Base-by-base conservation (phyloP, 257 asterid species). In the Solanum dulcamara region DNA sequence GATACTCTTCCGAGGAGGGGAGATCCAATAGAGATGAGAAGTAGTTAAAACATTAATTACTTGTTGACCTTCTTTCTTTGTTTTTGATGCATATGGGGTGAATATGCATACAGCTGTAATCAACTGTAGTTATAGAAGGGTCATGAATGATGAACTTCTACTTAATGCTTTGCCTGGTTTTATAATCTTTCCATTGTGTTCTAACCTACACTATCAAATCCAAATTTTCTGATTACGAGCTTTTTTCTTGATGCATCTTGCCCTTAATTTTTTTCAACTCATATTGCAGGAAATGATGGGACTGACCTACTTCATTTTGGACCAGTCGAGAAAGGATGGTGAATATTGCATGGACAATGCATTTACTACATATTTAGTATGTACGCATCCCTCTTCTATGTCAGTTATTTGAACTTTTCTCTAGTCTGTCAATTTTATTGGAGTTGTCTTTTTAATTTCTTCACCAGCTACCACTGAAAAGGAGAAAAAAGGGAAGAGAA, bases 291-390 rank as follows among this genome's bases (percentile, higher is more conserved):
- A 97, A 91, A 95, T 95, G 95, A 95, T 95, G 97, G 98, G 97
- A 74, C 86, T 97, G 85, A 88, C 98, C 80, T 93, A 92, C 90
- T 97, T 95, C 92, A 92, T 97, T 98, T 86, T 93, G 93, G 99
- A 97, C 83, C 98, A 92, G 88, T 92, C 95, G 12, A 92, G 93
- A 84, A 96, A 96, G 91, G 99, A 97, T 89, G 96, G 98, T 46
- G 99, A 95, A 87, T 92, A 92, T 91, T 96, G 94, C 95, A 95
- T 96, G 99, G 99, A 96, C 91, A 95, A 89, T 93, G 96, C 99
- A 72, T 94, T 96, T 86, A 92, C 85, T 87, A 92, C 98, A 84
- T 96, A 96, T 88, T 85, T 90, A 86, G 98, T 96, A 92, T 83
- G 92, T 81, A 72, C 50, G 55, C 67, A 59, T 80, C 85, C 33